These are phyloP conservation scores for Wickerhamomyces sp. DNA, from an alignment of 1,139 yeast genomes.

Conservation along the genomic window DNA sequence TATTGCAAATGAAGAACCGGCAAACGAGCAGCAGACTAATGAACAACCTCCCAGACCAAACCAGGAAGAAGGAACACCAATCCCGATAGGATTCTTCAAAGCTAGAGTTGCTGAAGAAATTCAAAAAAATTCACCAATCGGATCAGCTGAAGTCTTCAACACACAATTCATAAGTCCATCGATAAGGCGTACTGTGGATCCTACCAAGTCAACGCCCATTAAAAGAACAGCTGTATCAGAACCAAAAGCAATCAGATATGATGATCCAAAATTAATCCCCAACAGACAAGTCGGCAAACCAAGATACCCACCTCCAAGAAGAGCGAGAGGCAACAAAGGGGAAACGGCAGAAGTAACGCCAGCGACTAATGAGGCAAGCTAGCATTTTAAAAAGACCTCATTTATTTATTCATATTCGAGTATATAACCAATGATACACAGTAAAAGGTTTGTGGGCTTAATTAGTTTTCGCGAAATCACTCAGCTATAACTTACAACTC, in stretches of 20 bases:
- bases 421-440: no score
- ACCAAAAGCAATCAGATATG: constrained; percentile 15
- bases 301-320: constrained; percentile 21
- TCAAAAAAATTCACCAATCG: constrained; percentile 36
- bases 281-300: constrained; percentile 25
- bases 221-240: constrained; percentile 31
- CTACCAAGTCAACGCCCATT: constrained; percentile 54
- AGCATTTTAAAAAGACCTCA: neutral
- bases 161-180: constrained; percentile 48
- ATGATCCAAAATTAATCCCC: constrained; percentile 21
- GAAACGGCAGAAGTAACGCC: neutral
- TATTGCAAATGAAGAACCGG: constrained; percentile 1
- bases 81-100: constrained; percentile 45
- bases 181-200: constrained; percentile 52
- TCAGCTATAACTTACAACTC: no score
- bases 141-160: constrained; percentile 35
- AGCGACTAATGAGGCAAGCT: neutral
- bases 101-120: constrained; percentile 54
- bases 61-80: constrained; percentile 7
- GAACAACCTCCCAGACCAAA: constrained; percentile 1
- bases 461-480: no score
- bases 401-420: no score
- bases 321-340: constrained; percentile 2
- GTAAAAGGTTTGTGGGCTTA: no score
- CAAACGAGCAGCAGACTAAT: constrained; percentile 5